Conservation (phyloP, 441 rosid genomes). For the Erodium moschatum region DNA sequence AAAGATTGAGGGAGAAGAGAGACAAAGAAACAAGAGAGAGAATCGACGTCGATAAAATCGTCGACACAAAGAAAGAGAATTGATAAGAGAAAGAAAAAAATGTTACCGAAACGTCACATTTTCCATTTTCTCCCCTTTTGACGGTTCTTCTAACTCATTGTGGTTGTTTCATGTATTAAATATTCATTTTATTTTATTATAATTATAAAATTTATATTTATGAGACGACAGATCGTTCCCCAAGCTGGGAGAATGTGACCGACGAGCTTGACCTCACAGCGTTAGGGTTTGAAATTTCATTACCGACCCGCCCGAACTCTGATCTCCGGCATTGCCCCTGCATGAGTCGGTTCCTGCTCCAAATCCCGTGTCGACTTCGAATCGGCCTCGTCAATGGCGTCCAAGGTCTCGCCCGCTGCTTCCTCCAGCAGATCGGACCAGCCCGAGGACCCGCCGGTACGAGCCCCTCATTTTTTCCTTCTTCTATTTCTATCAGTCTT, state of each 20-base stretch:
- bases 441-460: slow-evolving; percentile 34
- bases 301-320: not conserved
- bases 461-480: not conserved
- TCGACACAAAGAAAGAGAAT: no score
- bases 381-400: slow-evolving; percentile 42
- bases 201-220: not conserved
- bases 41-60: no score
- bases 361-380: slow-evolving; percentile 28
- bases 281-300: not conserved
- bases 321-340: slow-evolving; percentile 29
- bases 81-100: no score
- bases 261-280: not conserved
- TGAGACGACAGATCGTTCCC: not conserved
- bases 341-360: slow-evolving; percentile 41
- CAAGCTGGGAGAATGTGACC: not conserved
- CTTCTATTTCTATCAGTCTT: not conserved
- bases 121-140: no score
- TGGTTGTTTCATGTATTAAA: no score
- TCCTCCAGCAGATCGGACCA: slow-evolving; percentile 65
- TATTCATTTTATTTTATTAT: not conserved
- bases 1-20: no score
- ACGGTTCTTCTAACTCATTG: no score
- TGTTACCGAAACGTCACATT: no score
- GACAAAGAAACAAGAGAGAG: no score
- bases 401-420: slow-evolving; percentile 48